Percentiles rank a stretch among this genome's conserved stretches.
Evolutionary conservation across 306 rosid genomes (phyloP).

Genomic region (Carpinus fangiana): DNA sequence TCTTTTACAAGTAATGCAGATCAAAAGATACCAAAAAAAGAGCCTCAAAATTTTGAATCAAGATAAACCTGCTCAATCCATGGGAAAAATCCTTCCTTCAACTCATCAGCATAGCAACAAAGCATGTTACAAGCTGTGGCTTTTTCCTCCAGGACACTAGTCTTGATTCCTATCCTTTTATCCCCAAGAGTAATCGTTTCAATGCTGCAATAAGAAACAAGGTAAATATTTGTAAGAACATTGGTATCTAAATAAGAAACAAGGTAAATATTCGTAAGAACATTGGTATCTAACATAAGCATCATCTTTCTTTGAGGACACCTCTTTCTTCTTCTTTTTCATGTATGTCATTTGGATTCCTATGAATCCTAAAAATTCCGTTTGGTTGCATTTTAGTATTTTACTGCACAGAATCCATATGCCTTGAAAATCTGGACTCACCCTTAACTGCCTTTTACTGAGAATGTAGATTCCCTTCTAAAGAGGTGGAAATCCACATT

Average conservation of each 20-base stretch:
- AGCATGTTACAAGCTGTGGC: constrained; percentile 99
- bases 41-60: background rate
- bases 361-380: too few relatives aligned
- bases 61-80: constrained; percentile 92
- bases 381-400: too few relatives aligned
- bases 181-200: constrained; percentile 98
- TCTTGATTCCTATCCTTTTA: constrained; percentile 94
- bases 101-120: constrained; percentile 98
- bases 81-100: constrained; percentile 98
- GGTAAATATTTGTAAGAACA: background rate
- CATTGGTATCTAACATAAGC: background rate
- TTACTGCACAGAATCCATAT: too few relatives aligned
- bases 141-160: constrained; percentile 96
- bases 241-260: constrained; percentile 22
- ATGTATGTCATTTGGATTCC: too few relatives aligned
- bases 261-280: background rate
- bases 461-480: too few relatives aligned
- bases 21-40: background rate
- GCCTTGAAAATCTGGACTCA: too few relatives aligned
- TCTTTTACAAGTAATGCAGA: too few relatives aligned
- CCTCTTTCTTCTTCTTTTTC: background rate
- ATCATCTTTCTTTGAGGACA: background rate
- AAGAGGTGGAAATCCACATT: too few relatives aligned
- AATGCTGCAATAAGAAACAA: constrained; percentile 59
- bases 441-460: too few relatives aligned